A percentile compares a stretch with the other conserved stretches of the same genome.
phyloP scores from a whole-genome alignment of 2,329 filamentous ascomycete genomes.

The Apiospora marii region DNA sequence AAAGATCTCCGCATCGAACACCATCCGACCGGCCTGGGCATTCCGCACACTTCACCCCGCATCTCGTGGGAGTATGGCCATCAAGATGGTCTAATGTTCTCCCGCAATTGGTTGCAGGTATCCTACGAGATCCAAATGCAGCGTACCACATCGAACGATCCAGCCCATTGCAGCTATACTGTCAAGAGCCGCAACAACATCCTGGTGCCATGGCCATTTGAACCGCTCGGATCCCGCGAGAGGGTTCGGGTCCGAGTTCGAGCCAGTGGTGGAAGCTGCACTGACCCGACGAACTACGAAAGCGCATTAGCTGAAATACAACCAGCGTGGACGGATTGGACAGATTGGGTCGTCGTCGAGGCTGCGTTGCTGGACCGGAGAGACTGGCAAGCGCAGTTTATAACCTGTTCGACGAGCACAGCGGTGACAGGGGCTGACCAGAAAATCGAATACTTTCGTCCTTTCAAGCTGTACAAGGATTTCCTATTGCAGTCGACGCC shows the following conservation, averaged over 20 bases:
- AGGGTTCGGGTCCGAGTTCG: slow-evolving; percentile 44
- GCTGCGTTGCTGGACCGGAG: slow-evolving; percentile 42
- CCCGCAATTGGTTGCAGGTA: slow-evolving; percentile 51
- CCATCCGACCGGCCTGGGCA: slow-evolving; percentile 50
- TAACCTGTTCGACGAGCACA: slow-evolving; percentile 28
- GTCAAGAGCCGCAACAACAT: slow-evolving; percentile 40
- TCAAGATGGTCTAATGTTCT: slow-evolving; percentile 28
- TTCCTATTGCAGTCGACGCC: neutral
- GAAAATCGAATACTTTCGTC: neutral
- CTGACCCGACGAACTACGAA: neutral
- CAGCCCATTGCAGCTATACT: neutral
- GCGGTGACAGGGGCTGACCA: neutral
- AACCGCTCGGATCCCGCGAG: slow-evolving; percentile 42
- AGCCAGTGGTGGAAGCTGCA: slow-evolving; percentile 39
- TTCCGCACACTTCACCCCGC: slow-evolving; percentile 51
- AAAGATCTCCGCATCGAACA: slow-evolving; percentile 30
- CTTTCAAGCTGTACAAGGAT: neutral
- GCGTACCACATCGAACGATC: slow-evolving; percentile 43
- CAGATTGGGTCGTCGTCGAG: slow-evolving; percentile 43
- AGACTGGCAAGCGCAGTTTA: slow-evolving; percentile 43
- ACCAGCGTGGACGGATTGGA: slow-evolving; percentile 40
- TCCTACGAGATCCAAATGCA: slow-evolving; percentile 53
- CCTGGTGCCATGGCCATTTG: slow-evolving; percentile 54
- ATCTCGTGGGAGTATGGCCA: slow-evolving; percentile 54
- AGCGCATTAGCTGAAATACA: neutral